Base-by-base conservation (phyloP, 73 alveolate genomes). In the Vitrella brassicaformis region DNA sequence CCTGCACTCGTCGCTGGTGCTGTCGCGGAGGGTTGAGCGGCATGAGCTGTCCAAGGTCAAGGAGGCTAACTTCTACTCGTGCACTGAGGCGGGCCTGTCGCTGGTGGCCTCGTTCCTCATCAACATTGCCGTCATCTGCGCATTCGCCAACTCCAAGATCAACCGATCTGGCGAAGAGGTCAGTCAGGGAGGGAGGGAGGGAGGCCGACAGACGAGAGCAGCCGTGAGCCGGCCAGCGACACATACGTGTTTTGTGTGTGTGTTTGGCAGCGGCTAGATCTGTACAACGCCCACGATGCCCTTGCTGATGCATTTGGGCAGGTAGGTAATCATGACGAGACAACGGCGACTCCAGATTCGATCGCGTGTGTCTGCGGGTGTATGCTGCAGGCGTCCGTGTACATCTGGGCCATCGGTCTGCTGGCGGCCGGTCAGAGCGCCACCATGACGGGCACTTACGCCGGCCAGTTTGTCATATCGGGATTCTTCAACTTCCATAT, bases 381-480 rank as follows among this genome's bases (percentile, higher is more conserved):
- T 39, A 8, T 4, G 4, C 56, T 39, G 56, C 56, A 39, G 56
- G 56, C 82, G 31, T 80, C 92, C 25, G 78, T 56, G 68, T 25
- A 31, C 66, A 80, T 86, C 47, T 86, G 91, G 90, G 95, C 89
- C 27, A 67, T 89, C 31, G 95, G 95, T 19, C 74, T 89, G 31
- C 73, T 89, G 68, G 95, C 95, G n/a, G 95, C 95, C 0, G 95
- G 95, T 7, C 90, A 89, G 81, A 75, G 88, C 27, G 85, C 95
- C 67, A 89, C 95, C 30, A 81, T 89, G 90, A 89, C 95, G 8
- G 95, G 95, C 32, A 89, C 95, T 19, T 83, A 80, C 76, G 89
- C 92, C 0, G 95, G 95, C 72, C 83, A 89, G 70, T 89, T 71
- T 71, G 92, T 89, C 25, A 86, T 89, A 92, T 86, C 31, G 75